Evolutionary conservation across 164 flowering plant genomes (phyloP), one percentile per base, ranked within the genome.

Genomic region (Pachysandra terminalis): DNA sequence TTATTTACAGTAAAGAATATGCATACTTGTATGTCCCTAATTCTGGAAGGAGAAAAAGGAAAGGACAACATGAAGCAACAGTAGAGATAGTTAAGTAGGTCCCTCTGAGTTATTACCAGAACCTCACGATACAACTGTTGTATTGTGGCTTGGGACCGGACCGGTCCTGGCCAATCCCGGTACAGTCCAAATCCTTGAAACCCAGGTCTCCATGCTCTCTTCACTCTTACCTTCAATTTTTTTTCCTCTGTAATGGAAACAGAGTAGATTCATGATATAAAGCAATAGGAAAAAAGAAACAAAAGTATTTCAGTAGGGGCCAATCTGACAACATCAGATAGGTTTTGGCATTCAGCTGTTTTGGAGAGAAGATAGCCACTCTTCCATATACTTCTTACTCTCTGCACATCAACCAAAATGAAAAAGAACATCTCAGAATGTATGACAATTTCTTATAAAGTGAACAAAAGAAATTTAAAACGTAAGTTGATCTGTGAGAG

Each of bases 321-420:
- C 65, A 24, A 62, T 62, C 65, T 64, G 67, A 63, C 17, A 52
- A 23, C 35, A 54, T 62, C 27, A 19, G 17, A 16, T 28, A 41
- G n/a, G 10, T n/a, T 26, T 8, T 49, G 28, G 27, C 58, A 22
- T 51, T 75, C 72, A 79, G 78, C 32, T 68, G 27, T 70, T 71
- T 35, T 78, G 79, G 28, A 83, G 78, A 76, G 83, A 79, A 25
- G 84, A 75, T 37, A 83, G 80, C 84, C 81, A 83, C 61, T 75
- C 74, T 66, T 83, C 81, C 80, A 83, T 72, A 66, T 74, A 73
- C 71, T 74, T 72, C 62, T 76, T 72, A 59, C 79, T 66, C 45
- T 73, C 86, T 82, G 83, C 71, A 67, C 45, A 62, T 24, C 25
- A 40, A 58, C 52, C 52, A 28, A 57, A 63, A 51, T 40, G 9